Percentiles rank a stretch among this genome's conserved stretches.
These are phyloP conservation scores for Saprolegnia parasitica DNA, from an alignment of 352 stramenopile genomes.

Conservation along the genomic window DNA sequence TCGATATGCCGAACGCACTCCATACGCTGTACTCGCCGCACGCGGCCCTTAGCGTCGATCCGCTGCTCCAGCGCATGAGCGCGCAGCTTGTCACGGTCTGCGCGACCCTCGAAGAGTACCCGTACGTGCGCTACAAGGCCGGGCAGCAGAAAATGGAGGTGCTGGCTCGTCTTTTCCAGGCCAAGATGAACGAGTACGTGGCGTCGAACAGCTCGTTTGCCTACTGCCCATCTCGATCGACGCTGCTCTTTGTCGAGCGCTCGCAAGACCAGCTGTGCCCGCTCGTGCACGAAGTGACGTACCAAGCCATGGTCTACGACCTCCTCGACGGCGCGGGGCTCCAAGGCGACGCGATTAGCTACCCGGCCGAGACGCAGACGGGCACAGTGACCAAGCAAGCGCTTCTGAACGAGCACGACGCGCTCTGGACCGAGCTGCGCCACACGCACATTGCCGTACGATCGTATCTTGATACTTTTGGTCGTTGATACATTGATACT, in stretches of 20 bases:
- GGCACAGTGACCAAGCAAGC: conserved; percentile 82
- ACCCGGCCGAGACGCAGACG: conserved; percentile 80
- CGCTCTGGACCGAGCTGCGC: conserved; percentile 94
- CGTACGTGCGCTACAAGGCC: conserved; percentile 91
- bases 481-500: not conserved
- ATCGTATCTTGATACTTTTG: conserved; percentile 20
- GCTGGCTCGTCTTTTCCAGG: conserved; percentile 90
- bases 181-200: conserved; percentile 95
- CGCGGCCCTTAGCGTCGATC: conserved; percentile 36
- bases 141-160: conserved; percentile 76
- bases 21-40: conserved; percentile 73
- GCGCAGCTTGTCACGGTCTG: conserved; percentile 95
- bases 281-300: conserved; percentile 97
- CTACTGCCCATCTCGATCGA: conserved; percentile 86
- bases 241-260: conserved; percentile 93
- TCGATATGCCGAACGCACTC: conserved; percentile 87
- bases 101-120: conserved; percentile 96
- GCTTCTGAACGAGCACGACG: conserved; percentile 96
- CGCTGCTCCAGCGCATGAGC: conserved; percentile 61
- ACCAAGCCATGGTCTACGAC: conserved; percentile 97
- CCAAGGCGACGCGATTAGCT: conserved; percentile 92
- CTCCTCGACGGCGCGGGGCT: conserved; percentile 72
- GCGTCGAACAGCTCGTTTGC: conserved; percentile 86
- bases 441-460: conserved; percentile 92
- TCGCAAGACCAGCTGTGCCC: conserved; percentile 91